phyloP scores from a whole-genome alignment of 2,329 filamentous ascomycete genomes.

The Calonectria henricotiae region DNA sequence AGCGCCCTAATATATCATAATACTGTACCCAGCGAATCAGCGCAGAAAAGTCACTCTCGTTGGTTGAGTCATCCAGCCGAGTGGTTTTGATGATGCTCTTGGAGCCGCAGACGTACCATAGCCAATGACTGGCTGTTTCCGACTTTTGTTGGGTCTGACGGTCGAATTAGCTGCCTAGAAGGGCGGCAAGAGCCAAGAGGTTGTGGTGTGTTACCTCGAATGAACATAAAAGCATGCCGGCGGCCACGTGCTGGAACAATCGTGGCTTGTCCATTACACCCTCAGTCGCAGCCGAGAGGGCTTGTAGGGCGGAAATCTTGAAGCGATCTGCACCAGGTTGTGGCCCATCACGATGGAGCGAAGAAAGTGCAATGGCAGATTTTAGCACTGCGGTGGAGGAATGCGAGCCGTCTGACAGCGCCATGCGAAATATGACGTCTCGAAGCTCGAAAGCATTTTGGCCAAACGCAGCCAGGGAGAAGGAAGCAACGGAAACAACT shows the following conservation, averaged over 20 bases:
- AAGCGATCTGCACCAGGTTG: background rate
- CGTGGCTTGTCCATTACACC: background rate
- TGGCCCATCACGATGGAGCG: constrained; percentile 24
- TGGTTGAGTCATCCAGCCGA: constrained; percentile 24
- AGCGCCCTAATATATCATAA: constrained; percentile 36
- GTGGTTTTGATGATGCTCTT: constrained; percentile 40
- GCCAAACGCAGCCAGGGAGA: constrained; percentile 40
- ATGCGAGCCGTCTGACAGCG: constrained; percentile 25
- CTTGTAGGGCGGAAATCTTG: constrained; percentile 40
- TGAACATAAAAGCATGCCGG: constrained; percentile 43
- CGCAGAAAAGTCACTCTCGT: constrained; percentile 16
- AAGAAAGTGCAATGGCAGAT: constrained; percentile 39
- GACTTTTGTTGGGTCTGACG: constrained; percentile 43
- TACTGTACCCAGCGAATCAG: constrained; percentile 46
- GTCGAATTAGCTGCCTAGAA: background rate
- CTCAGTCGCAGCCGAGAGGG: constrained; percentile 30
- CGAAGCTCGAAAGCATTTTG: constrained; percentile 36
- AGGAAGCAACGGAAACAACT: constrained; percentile 43
- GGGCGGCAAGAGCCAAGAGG: too few relatives aligned
- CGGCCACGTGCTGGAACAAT: constrained; percentile 43
- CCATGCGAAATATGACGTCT: constrained; percentile 40
- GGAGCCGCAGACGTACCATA: constrained; percentile 44
- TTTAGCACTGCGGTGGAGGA: constrained; percentile 41
- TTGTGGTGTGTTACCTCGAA: constrained; percentile 35
- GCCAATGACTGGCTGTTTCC: constrained; percentile 43